Evolutionary conservation across 768 basidiomycete genomes (phyloP), one percentile per base, ranked within the genome.

Genomic region (Phlebiopsis flavidoalba): DNA sequence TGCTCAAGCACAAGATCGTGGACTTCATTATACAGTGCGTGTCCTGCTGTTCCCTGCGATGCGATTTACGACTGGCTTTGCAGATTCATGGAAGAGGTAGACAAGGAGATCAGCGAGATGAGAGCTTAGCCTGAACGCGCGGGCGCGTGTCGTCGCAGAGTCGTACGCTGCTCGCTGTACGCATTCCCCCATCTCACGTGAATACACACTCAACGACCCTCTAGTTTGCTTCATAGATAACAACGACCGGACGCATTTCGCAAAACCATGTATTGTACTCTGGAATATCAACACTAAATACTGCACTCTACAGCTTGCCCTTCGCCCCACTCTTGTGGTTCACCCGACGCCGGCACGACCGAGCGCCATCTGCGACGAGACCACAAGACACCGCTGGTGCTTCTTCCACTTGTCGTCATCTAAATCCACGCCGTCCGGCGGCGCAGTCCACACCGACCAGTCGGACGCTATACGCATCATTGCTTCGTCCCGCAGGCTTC

Each of bases 51-150:
- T n/a, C 21, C 22, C 35, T 7, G 21, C 6, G 26, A 31, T 31
- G 26, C 5, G 35, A 37, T 26, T 14, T 33, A 8, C 21, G 15
- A 1, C n/a, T n/a, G 2, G 12, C 10, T 8, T 40, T 31, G 26
- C 26, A 95, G 92, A 71, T 95, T 98, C 72, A 98, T 98, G 95
- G 95, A 98, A 70, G 97, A 98, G 68, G 97, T 99, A 0, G 97
- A 99, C 75, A 95, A 92, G 75, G 97, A 99, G 76, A 98, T 99
- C 70, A 97, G 94, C 62, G 97, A 98, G 75, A 98, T 98, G 93
- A 98, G n/a, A 98, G 72, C 85, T 99, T 14, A 93, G 89, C 68
- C 80, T 98, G 63, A 99, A 98, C 70, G 94, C 95, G 19, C 84
- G 97, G 58, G 95, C 96, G 0, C 91, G 97, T 73, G 98, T 91